Percentiles rank a stretch among this genome's conserved stretches.
phyloP scores from a whole-genome alignment of 1,139 yeast genomes.

The Scheffersomyces illinoinensis region DNA sequence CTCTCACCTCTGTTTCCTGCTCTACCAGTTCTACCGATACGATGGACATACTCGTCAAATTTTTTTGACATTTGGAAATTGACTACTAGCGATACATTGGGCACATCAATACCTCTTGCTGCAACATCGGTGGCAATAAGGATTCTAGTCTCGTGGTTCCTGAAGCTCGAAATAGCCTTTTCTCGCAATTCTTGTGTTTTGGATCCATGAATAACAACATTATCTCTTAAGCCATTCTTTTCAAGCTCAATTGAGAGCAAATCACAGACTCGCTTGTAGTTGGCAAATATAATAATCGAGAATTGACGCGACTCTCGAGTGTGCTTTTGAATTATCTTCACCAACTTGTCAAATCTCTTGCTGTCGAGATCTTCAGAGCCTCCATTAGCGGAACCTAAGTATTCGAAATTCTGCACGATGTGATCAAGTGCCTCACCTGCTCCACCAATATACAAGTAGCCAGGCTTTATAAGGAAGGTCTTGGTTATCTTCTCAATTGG shows the following conservation, averaged over 20 bases:
- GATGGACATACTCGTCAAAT: constrained; percentile 80
- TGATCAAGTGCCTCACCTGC: constrained; percentile 64
- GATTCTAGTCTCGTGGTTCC: constrained; percentile 59
- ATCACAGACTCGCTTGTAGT: constrained; percentile 75
- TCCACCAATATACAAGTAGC: constrained; percentile 64
- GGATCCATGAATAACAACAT: constrained; percentile 80
- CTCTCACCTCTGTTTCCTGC: constrained; percentile 84
- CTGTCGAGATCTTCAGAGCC: constrained; percentile 23
- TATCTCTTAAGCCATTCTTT: constrained; percentile 43
- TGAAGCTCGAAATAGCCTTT: constrained; percentile 64
- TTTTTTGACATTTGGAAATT: constrained; percentile 81
- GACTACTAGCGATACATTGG: constrained; percentile 78
- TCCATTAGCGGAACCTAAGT: constrained; percentile 18
- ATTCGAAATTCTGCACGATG: constrained; percentile 70
- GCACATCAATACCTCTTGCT: constrained; percentile 90
- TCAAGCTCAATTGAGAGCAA: constrained; percentile 51
- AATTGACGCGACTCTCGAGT: constrained; percentile 22
- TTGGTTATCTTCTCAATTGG: constrained; percentile 66
- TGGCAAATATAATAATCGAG: constrained; percentile 81
- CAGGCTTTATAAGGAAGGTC: constrained; percentile 63
- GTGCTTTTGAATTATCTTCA: constrained; percentile 24
- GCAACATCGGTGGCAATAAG: constrained; percentile 90
- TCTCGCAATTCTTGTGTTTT: constrained; percentile 89
- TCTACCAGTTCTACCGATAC: constrained; percentile 96
- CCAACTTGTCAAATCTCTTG: constrained; percentile 23